These are phyloP conservation scores for Bassia scoparia DNA, from an alignment of 148 eudicot genomes.

Conservation along the genomic window DNA sequence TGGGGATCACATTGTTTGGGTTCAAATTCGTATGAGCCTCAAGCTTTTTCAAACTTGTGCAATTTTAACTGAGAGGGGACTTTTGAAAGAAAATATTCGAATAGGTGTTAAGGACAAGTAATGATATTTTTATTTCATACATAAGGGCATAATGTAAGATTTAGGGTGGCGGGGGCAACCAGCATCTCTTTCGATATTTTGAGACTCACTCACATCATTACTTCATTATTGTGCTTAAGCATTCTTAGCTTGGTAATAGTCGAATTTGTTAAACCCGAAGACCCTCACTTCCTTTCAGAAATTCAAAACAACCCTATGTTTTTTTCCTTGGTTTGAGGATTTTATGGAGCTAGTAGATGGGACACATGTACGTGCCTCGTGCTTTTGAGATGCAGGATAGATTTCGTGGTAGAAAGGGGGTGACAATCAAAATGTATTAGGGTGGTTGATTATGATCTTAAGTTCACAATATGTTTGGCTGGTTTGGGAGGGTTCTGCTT, in stretches of 20 bases:
- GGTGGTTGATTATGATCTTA: not conserved
- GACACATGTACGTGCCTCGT: not conserved
- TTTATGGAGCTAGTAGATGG: too few species aligned
- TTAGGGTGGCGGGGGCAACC: not conserved
- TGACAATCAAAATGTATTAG: not conserved
- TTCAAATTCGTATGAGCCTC: too few species aligned
- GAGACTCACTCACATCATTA: too few species aligned
- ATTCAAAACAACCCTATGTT: not conserved
- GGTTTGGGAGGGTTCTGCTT: not conserved
- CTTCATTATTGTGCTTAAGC: too few species aligned
- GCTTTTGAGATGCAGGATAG: not conserved
- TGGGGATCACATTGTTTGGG: too few species aligned
- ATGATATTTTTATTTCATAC: not conserved
- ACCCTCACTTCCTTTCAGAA: not conserved
- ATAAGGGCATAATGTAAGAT: not conserved
- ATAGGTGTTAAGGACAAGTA: not conserved
- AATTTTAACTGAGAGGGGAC: too few species aligned
- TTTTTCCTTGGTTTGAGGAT: conserved; percentile 12
- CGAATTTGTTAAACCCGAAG: not conserved
- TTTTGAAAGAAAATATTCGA: too few species aligned
- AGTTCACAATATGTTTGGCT: not conserved
- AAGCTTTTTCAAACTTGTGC: too few species aligned
- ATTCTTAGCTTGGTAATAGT: too few species aligned
- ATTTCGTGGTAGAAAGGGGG: conserved; percentile 8
- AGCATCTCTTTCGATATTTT: too few species aligned